These are phyloP conservation scores for Monascus purpureus DNA, from an alignment of 495 filamentous ascomycete genomes.

Conservation along the genomic window DNA sequence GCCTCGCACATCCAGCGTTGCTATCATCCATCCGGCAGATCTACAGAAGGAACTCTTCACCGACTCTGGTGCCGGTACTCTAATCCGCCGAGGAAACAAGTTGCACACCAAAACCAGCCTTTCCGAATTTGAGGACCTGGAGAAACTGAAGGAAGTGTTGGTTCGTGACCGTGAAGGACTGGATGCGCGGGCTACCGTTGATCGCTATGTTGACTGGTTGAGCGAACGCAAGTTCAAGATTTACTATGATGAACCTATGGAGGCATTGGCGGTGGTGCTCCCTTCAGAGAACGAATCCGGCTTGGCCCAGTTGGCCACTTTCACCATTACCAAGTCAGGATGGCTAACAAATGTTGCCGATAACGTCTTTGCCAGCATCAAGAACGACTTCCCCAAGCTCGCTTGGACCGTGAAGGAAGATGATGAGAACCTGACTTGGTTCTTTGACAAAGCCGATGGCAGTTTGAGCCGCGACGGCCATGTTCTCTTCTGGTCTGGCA, in stretches of 20 bases:
- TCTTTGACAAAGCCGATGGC: slow-evolving; percentile 94
- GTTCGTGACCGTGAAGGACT: slow-evolving; percentile 75
- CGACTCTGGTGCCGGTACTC: slow-evolving; percentile 85
- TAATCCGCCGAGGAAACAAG: slow-evolving; percentile 89
- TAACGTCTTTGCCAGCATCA: slow-evolving; percentile 86
- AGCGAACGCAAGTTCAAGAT: slow-evolving; percentile 72
- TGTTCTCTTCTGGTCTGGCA: slow-evolving; percentile 95
- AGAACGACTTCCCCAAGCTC: slow-evolving; percentile 82
- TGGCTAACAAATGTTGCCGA: slow-evolving; percentile 97
- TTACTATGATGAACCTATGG: slow-evolving; percentile 94
- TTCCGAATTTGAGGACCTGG: slow-evolving; percentile 65
- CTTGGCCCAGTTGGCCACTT: slow-evolving; percentile 72
- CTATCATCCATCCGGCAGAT: slow-evolving; percentile 90
- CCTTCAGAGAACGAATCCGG: slow-evolving; percentile 42
- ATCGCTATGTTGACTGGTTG: slow-evolving; percentile 71
- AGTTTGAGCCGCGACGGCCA: slow-evolving; percentile 72
- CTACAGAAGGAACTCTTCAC: slow-evolving; percentile 96
- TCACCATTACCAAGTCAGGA: slow-evolving; percentile 88
- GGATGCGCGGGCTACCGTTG: slow-evolving; percentile 70
- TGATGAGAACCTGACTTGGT: slow-evolving; percentile 97
- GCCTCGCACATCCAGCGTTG: slow-evolving; percentile 85
- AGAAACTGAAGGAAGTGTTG: slow-evolving; percentile 67
- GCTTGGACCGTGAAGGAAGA: slow-evolving; percentile 96
- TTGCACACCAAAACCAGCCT: slow-evolving; percentile 60
- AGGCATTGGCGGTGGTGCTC: slow-evolving; percentile 85